Base-by-base conservation (phyloP, 768 basidiomycete genomes). In the Naematelia aurantialba region DNA sequence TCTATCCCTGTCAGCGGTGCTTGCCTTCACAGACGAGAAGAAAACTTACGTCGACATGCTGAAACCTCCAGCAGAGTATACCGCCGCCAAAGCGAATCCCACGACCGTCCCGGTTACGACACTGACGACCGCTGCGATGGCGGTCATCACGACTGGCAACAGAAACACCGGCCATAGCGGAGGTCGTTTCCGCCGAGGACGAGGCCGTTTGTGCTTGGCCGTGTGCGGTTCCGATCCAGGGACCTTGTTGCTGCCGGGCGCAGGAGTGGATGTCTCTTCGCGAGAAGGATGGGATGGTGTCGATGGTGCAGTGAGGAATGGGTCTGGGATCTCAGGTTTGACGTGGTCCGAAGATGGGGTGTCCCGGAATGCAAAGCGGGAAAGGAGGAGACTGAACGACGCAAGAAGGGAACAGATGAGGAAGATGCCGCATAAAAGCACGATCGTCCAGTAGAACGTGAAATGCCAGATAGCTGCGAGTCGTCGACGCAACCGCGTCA, bases 51-150 rank as follows among this genome's bases (percentile, higher is more conserved):
- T 73, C 17, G 69, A 70, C 69, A 73, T 70, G 55, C 58, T 64
- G 50, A 73, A 73, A 2, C 63, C 67, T 27, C 72, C 72, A 21
- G 72, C 69, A 34, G 69, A 63, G 58, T 73, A 73, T 10, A 73
- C 62, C 12, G 72, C 72, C 21, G 72, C 72, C 45, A 73, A 34
- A 24, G 72, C 72, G 50, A 73, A 73, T 10, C 72, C 72, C 0
- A 73, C 60, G 1, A 70, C 69, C 5, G 72, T 73, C 3, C 58
- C 69, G 5, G 59, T 64, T 44, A 70, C 55, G 8, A 70, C 11
- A 22, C 65, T 44, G 12, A 70, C 63, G 2, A 62, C 22, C 14
- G 60, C 67, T 2, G 67, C 65, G 2, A 73, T 30, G 14, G 52
- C 26, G 4, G 49, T 29, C 19, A 62, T 52, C 10, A 63, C 31